A percentile compares a stretch with the other conserved stretches of the same genome.
Conservation (phyloP, 345 rosid species). For the Eucalyptus cladocalyx region DNA sequence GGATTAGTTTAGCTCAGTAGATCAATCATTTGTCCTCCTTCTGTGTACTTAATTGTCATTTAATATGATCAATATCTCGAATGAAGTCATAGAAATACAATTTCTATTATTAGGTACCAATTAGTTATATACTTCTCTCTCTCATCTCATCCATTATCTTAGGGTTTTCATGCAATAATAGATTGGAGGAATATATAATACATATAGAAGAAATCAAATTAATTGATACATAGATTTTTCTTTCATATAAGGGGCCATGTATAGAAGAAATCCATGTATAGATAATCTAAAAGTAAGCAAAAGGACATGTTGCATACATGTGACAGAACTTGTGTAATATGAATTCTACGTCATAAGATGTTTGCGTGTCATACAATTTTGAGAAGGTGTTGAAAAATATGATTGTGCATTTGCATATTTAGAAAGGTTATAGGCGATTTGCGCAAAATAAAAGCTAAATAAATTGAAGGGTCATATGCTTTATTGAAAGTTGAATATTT, state of each 20-base stretch:
- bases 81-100: neutral
- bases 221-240: neutral
- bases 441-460: neutral
- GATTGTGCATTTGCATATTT: neutral
- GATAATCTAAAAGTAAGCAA: neutral
- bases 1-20: neutral
- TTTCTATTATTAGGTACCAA: neutral
- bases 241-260: neutral
- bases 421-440: neutral
- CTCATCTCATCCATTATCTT: neutral
- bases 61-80: neutral
- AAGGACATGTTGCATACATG: neutral
- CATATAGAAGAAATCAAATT: neutral
- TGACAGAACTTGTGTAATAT: neutral
- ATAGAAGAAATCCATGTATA: neutral
- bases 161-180: neutral
- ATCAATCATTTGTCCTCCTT: neutral
- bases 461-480: neutral
- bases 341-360: neutral
- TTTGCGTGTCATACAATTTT: neutral
- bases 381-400: neutral
- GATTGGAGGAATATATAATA: neutral
- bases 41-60: neutral
- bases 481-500: neutral
- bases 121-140: neutral